Conservation (phyloP, 2,329 filamentous ascomycete species). For the Alternaria triticina region DNA sequence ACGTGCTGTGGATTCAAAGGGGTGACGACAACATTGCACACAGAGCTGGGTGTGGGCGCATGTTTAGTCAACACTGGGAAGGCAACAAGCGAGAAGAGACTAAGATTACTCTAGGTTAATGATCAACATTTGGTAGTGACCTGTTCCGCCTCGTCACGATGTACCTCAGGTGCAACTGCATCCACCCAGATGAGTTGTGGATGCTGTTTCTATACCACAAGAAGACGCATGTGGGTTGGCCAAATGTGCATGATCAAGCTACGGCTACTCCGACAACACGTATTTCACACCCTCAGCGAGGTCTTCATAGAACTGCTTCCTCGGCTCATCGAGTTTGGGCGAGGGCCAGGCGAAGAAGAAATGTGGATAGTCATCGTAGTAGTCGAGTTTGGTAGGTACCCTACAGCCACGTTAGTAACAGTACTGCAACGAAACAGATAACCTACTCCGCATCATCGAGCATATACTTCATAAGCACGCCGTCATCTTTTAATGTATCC, state of each 20-base stretch:
- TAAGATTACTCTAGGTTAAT: too few relatives aligned
- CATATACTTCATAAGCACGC: slow-evolving; percentile 38
- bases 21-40: background rate
- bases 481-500: slow-evolving; percentile 48
- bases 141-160: background rate
- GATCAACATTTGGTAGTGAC: too few relatives aligned
- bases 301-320: slow-evolving; percentile 30
- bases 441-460: slow-evolving; percentile 36
- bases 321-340: slow-evolving; percentile 30
- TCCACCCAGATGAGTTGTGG: background rate
- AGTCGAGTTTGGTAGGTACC: slow-evolving; percentile 38
- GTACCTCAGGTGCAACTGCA: background rate
- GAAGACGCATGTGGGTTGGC: background rate
- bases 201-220: background rate
- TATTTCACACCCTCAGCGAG: slow-evolving; percentile 33
- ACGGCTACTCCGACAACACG: slow-evolving; percentile 10
- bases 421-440: accelerated
- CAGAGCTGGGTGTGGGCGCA: too few relatives aligned
- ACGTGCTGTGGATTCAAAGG: background rate
- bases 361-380: slow-evolving; percentile 47
- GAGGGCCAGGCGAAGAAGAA: slow-evolving; percentile 48
- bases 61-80: too few relatives aligned
- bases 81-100: background rate
- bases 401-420: slow-evolving; percentile 26
- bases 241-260: background rate